Conservation (phyloP, 164 flowering plant species). For the Magnolia officinalis region DNA sequence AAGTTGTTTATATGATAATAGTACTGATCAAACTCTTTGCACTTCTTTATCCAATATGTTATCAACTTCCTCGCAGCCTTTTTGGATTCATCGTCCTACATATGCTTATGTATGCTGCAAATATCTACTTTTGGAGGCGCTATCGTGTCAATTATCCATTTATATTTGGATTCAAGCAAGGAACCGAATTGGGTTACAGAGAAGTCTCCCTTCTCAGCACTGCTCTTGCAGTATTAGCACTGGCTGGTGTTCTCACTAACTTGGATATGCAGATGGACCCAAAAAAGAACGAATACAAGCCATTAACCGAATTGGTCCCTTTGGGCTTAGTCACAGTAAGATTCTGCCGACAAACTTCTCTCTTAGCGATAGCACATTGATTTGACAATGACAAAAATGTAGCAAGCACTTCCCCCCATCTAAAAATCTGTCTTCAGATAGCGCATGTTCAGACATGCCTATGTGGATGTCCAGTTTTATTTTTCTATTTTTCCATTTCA, state of each 20-base stretch:
- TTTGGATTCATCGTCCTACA: conserved; percentile 61
- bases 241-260: conserved; percentile 48
- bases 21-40: too few relatives aligned
- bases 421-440: background rate
- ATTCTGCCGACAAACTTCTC: background rate
- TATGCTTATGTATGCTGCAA: conserved; percentile 53
- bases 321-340: conserved; percentile 29
- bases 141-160: conserved; percentile 62
- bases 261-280: conserved; percentile 58
- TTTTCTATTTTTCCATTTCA: too few relatives aligned
- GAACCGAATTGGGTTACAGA: conserved; percentile 54
- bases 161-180: conserved; percentile 70
- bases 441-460: background rate
- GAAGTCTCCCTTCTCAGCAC: conserved; percentile 46
- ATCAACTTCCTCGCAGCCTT: conserved; percentile 34
- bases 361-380: background rate
- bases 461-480: background rate
- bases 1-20: too few relatives aligned
- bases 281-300: conserved; percentile 31
- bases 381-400: too few relatives aligned
- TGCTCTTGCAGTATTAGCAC: conserved; percentile 39
- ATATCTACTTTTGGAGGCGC: conserved; percentile 56
- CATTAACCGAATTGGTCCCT: conserved; percentile 49
- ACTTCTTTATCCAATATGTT: background rate
- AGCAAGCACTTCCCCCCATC: background rate